These are phyloP conservation scores for Coniella lustricola DNA, from an alignment of 2,329 filamentous ascomycete genomes.

Conservation along the genomic window DNA sequence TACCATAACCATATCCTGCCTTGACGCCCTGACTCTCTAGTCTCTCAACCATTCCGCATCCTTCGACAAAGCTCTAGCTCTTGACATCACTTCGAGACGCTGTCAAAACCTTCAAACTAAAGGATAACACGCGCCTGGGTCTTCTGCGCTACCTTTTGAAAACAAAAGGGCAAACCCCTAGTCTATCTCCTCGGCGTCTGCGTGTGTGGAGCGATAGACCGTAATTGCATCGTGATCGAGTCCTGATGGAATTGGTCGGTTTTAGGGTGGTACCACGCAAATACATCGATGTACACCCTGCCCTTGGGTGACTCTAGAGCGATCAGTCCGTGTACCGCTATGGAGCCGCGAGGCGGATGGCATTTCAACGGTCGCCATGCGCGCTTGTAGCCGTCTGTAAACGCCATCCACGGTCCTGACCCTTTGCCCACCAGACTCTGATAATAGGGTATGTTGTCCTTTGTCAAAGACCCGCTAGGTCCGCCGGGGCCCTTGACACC, in stretches of 20 bases:
- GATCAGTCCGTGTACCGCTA: slow-evolving; percentile 48
- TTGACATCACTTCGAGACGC: no score
- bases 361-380: slow-evolving; percentile 36
- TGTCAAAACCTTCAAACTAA: no score
- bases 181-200: slow-evolving; percentile 13
- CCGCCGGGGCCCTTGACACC: not conserved
- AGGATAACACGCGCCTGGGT: no score
- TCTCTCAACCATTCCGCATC: no score
- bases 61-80: no score
- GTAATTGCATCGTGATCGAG: slow-evolving; percentile 32
- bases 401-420: slow-evolving; percentile 26
- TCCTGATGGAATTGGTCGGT: slow-evolving; percentile 36
- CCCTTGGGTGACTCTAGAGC: slow-evolving; percentile 42
- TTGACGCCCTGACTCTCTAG: no score
- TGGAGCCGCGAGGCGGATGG: slow-evolving; percentile 42
- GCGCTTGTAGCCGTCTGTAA: slow-evolving; percentile 28
- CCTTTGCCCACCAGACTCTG: slow-evolving; percentile 23
- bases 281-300: slow-evolving; percentile 43
- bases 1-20: no score
- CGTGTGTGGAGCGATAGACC: slow-evolving; percentile 18
- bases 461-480: slow-evolving; percentile 8
- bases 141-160: no score
- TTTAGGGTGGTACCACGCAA: slow-evolving; percentile 50
- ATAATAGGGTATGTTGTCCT: slow-evolving; percentile 20
- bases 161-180: no score